Evolutionary conservation across 176 grass and related monocot species (phyloP).

Genomic region (Lolium perenne): DNA sequence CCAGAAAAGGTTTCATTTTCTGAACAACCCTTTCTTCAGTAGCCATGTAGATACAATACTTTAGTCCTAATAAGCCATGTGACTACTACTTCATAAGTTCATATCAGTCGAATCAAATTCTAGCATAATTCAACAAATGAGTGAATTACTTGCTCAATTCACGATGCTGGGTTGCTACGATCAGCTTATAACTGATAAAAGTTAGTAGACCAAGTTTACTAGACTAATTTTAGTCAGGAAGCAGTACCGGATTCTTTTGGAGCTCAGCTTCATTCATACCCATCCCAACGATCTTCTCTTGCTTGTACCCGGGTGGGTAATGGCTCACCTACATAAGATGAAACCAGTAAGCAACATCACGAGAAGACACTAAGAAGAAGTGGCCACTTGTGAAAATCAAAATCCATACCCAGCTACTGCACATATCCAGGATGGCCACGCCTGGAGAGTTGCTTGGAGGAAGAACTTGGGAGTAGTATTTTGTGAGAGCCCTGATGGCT

Average conservation of each 20-base stretch:
- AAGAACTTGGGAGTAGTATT: constrained; percentile 89
- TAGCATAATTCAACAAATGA: neutral
- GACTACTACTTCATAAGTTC: neutral
- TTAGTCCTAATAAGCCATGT: neutral
- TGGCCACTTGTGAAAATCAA: constrained; percentile 9
- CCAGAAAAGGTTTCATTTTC: neutral
- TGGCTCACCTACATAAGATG: constrained; percentile 81
- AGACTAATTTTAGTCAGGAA: constrained; percentile 5
- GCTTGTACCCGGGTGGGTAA: constrained; percentile 80
- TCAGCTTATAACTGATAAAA: neutral
- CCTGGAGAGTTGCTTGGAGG: constrained; percentile 76
- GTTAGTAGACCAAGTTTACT: neutral
- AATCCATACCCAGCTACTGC: constrained; percentile 93
- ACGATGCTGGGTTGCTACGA: neutral
- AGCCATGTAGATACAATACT: neutral
- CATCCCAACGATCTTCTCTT: constrained; percentile 88
- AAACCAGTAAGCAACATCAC: constrained; percentile 28
- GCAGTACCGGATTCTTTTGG: constrained; percentile 75
- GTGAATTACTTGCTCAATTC: neutral
- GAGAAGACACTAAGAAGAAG: neutral
- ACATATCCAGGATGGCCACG: constrained; percentile 78
- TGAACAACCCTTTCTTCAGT: neutral
- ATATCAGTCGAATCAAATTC: neutral
- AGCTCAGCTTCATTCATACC: constrained; percentile 98
- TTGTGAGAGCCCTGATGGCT: constrained; percentile 80